Conservation (phyloP, 163 green algal species). For the Coccomyxa subellipsoidea region DNA sequence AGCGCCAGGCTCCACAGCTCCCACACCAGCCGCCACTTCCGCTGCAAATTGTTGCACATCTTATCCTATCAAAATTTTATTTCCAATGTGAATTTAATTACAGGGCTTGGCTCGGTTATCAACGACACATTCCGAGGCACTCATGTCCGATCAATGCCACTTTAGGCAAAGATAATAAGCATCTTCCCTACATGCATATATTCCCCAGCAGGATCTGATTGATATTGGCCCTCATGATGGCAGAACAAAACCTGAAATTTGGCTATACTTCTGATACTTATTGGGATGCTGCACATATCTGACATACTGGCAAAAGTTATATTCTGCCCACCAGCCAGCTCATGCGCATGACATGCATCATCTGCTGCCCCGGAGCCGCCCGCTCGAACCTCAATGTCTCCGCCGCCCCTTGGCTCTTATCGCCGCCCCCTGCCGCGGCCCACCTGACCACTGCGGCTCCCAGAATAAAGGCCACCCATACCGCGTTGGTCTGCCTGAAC, state of each 20-base stretch:
- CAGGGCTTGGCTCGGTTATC: too few relatives aligned
- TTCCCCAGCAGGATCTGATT: too few relatives aligned
- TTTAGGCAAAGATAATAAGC: too few relatives aligned
- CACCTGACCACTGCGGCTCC: conserved; percentile 19
- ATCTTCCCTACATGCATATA: too few relatives aligned
- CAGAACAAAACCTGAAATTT: too few relatives aligned
- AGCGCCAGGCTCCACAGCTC: conserved; percentile 33
- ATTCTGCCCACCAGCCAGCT: not conserved
- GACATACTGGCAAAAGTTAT: too few relatives aligned
- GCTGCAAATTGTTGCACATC: not conserved
- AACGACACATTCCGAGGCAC: too few relatives aligned
- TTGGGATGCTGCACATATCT: not conserved
- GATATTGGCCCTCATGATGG: too few relatives aligned
- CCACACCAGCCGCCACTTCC: conserved; percentile 14
- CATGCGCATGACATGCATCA: not conserved
- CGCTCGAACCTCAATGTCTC: not conserved
- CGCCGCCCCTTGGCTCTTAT: not conserved
- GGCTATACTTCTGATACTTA: not conserved
- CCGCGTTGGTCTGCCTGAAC: conserved; percentile 89
- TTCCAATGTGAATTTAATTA: not conserved
- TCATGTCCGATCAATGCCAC: not conserved
- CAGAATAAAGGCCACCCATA: conserved; percentile 81
- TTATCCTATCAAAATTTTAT: not conserved
- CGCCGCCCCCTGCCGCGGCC: not conserved
- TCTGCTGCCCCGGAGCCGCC: not conserved